These are phyloP conservation scores for Trichoderma gamsii DNA, from an alignment of 495 filamentous ascomycete species.

Conservation along the genomic window DNA sequence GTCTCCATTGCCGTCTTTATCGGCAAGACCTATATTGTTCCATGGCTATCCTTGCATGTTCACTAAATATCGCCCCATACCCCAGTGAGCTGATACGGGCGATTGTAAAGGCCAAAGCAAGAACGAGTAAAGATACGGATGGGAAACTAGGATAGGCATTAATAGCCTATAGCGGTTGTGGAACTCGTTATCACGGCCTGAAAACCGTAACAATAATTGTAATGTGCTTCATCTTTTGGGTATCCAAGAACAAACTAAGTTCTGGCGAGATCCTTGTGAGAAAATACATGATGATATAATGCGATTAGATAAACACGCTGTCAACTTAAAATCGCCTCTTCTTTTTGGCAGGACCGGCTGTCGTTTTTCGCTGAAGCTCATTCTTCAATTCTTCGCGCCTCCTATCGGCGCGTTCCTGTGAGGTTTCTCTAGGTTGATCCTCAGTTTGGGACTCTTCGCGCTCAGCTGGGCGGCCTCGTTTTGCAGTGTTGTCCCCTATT, in stretches of 20 bases:
- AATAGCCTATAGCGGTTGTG: not conserved
- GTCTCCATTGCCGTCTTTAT: no score
- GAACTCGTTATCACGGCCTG: not conserved
- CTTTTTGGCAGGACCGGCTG: slow-evolving; percentile 58
- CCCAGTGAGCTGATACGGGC: not conserved
- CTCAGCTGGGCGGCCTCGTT: slow-evolving; percentile 8
- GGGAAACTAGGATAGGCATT: not conserved
- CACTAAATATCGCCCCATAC: no score
- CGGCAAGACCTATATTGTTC: no score
- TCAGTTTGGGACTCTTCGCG: slow-evolving; percentile 16
- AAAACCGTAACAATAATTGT: not conserved
- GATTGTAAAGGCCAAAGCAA: not conserved
- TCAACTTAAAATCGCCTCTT: slow-evolving; percentile 54
- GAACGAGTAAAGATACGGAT: not conserved
- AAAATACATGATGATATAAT: not conserved
- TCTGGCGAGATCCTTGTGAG: not conserved
- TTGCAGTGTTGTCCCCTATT: not conserved
- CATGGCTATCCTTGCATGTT: no score
- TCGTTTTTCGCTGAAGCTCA: slow-evolving; percentile 58
- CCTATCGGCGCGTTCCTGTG: slow-evolving; percentile 53
- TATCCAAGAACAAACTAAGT: not conserved
- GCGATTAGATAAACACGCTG: not conserved
- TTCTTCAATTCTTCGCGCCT: slow-evolving; percentile 59
- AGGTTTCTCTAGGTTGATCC: slow-evolving; percentile 32
- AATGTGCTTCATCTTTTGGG: not conserved